These are phyloP conservation scores for Chaetothyriales sp. DNA, from an alignment of 2,329 filamentous ascomycete genomes.

Conservation along the genomic window DNA sequence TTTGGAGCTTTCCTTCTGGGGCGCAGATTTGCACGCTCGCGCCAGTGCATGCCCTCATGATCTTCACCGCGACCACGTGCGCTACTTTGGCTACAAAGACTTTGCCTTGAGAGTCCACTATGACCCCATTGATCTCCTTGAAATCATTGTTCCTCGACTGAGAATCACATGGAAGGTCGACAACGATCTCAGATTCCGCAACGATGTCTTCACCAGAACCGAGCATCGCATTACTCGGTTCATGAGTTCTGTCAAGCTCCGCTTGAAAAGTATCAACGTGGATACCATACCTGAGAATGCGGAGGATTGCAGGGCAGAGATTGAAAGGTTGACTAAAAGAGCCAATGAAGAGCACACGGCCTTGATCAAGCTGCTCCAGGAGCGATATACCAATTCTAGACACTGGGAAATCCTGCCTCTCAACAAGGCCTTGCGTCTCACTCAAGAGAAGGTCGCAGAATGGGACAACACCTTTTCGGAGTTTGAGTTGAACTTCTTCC, in stretches of 20 bases:
- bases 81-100: slow-evolving; percentile 82
- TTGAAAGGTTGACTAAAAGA: slow-evolving; percentile 63
- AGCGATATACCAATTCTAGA: slow-evolving; percentile 81
- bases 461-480: slow-evolving; percentile 86
- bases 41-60: slow-evolving; percentile 70
- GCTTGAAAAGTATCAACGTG: slow-evolving; percentile 77
- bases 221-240: slow-evolving; percentile 75
- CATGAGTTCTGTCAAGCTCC: slow-evolving; percentile 70
- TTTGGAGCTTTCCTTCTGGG: slow-evolving; percentile 95
- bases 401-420: slow-evolving; percentile 96
- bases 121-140: slow-evolving; percentile 80
- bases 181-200: slow-evolving; percentile 81
- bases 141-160: slow-evolving; percentile 82
- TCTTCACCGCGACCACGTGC: slow-evolving; percentile 78
- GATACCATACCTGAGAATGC: slow-evolving; percentile 79
- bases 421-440: slow-evolving; percentile 74
- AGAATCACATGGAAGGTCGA: slow-evolving; percentile 97
- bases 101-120: slow-evolving; percentile 81
- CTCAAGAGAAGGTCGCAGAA: slow-evolving; percentile 81
- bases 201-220: slow-evolving; percentile 70
- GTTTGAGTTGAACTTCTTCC: slow-evolving; percentile 87
- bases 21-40: slow-evolving; percentile 61
- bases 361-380: slow-evolving; percentile 65
- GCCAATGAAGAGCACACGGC: slow-evolving; percentile 70
- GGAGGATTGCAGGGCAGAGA: slow-evolving; percentile 66